Conservation (phyloP, 805 yeast genomes). For the Dipodascopsis tothii region DNA sequence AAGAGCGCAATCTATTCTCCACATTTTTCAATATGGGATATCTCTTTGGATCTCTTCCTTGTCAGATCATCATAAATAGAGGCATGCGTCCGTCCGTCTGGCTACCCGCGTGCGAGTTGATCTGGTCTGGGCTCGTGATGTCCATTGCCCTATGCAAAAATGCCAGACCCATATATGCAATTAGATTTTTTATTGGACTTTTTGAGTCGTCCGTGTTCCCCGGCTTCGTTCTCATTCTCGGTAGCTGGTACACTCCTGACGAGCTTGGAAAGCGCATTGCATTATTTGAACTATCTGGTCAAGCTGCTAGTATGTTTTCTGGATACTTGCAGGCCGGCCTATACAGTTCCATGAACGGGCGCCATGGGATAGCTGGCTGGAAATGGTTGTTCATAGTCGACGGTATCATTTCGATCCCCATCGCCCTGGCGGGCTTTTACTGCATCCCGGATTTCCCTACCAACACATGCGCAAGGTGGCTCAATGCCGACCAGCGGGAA, state of each 20-base stretch:
- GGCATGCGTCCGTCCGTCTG: slow-evolving; percentile 26
- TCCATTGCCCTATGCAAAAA: slow-evolving; percentile 35
- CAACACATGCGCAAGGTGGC: slow-evolving; percentile 11
- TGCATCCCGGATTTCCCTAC: slow-evolving; percentile 49
- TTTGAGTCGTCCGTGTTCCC: slow-evolving; percentile 43
- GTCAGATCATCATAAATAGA: slow-evolving; percentile 32
- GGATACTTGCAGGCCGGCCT: slow-evolving; percentile 41
- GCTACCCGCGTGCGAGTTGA: slow-evolving; percentile 39
- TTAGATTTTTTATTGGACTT: slow-evolving; percentile 4
- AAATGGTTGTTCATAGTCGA: slow-evolving; percentile 61
- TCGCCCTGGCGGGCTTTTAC: slow-evolving; percentile 36
- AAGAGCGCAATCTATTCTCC: slow-evolving; percentile 15
- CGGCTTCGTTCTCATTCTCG: slow-evolving; percentile 33
- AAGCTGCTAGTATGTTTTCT: slow-evolving; percentile 32
- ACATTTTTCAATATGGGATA: slow-evolving; percentile 35
- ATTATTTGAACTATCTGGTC: slow-evolving; percentile 31
- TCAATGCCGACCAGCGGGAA: slow-evolving; percentile 5
- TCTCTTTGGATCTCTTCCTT: slow-evolving; percentile 42
- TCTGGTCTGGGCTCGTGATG: slow-evolving; percentile 40
- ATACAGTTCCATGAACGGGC: slow-evolving; percentile 38
- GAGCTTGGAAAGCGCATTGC: slow-evolving; percentile 40
- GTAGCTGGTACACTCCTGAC: slow-evolving; percentile 49
- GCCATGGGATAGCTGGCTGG: slow-evolving; percentile 48
- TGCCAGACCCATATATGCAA: slow-evolving; percentile 3
- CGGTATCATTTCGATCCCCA: slow-evolving; percentile 40